phyloP scores from a whole-genome alignment of 2,329 filamentous ascomycete genomes.

The Xylariaceae sp. region DNA sequence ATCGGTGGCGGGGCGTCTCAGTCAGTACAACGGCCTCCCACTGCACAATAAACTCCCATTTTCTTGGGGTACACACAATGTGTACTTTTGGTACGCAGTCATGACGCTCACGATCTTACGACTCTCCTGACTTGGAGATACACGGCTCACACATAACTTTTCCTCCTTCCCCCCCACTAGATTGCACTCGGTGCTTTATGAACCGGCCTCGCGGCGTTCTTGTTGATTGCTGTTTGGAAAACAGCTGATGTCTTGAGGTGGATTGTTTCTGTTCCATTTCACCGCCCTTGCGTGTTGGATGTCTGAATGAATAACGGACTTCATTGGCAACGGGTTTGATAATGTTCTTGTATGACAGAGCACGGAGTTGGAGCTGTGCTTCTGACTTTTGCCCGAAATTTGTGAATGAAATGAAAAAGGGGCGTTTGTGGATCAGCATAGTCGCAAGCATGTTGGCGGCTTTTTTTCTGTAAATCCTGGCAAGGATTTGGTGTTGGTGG shows the following conservation, averaged over 20 bases:
- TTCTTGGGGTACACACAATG: background rate
- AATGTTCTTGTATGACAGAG: too few species aligned
- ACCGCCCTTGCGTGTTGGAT: slow-evolving; percentile 15
- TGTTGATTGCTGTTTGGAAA: slow-evolving; percentile 27
- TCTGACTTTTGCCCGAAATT: slow-evolving; percentile 9
- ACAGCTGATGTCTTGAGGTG: slow-evolving; percentile 17
- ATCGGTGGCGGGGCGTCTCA: slow-evolving; percentile 64
- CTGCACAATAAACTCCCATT: slow-evolving; percentile 26
- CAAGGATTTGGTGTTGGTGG: too few species aligned
- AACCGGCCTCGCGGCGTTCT: slow-evolving; percentile 31
- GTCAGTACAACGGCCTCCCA: too few species aligned
- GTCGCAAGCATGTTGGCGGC: slow-evolving; percentile 5
- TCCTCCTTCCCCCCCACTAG: slow-evolving; percentile 8
- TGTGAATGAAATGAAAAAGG: slow-evolving; percentile 5
- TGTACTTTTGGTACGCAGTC: slow-evolving; percentile 25
- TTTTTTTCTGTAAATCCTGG: too few species aligned
- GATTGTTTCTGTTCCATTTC: slow-evolving; percentile 24
- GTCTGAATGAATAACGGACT: too few species aligned
- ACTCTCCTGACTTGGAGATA: slow-evolving; percentile 10
- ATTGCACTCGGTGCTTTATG: slow-evolving; percentile 12
- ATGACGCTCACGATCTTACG: slow-evolving; percentile 17
- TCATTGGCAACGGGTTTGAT: too few species aligned
- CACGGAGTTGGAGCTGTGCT: too few species aligned
- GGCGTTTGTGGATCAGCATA: slow-evolving; percentile 14
- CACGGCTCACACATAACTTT: slow-evolving; percentile 3